These are phyloP conservation scores for Beauveria bassiana DNA, from an alignment of 2,329 filamentous ascomycete species.

Conservation along the genomic window DNA sequence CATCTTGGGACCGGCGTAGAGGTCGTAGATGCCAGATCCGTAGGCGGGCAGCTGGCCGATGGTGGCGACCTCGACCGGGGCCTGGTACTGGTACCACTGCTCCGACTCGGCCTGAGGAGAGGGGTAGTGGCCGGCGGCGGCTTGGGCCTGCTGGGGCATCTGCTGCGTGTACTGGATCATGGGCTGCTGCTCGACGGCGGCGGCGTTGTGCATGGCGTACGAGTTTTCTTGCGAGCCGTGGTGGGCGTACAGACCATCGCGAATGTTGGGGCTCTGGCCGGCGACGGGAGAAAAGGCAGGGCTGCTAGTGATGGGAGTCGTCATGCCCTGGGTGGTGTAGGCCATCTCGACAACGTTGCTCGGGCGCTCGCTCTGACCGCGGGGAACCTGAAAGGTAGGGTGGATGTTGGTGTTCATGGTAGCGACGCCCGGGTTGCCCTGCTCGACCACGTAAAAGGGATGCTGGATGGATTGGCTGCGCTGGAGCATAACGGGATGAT, in stretches of 20 bases:
- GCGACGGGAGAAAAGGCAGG: slow-evolving; percentile 51
- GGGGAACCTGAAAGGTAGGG: slow-evolving; percentile 45
- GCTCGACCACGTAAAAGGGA: slow-evolving; percentile 52
- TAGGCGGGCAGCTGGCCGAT: slow-evolving; percentile 46
- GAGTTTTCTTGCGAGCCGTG: slow-evolving; percentile 41
- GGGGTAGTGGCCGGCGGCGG: slow-evolving; percentile 26
- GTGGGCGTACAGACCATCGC: slow-evolving; percentile 51
- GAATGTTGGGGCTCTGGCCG: slow-evolving; percentile 43
- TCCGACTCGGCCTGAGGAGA: slow-evolving; percentile 36
- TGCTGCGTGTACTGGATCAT: slow-evolving; percentile 38
- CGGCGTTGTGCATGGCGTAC: slow-evolving; percentile 40
- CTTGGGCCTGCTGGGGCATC: slow-evolving; percentile 27
- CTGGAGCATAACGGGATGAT: slow-evolving; percentile 32
- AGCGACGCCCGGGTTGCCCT: slow-evolving; percentile 53
- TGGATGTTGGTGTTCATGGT: slow-evolving; percentile 51
- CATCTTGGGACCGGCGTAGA: slow-evolving; percentile 45
- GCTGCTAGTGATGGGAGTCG: slow-evolving; percentile 49
- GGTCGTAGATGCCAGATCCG: slow-evolving; percentile 41
- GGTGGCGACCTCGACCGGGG: slow-evolving; percentile 48
- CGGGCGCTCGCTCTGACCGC: slow-evolving; percentile 38
- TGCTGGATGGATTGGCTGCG: slow-evolving; percentile 39
- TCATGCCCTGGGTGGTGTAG: slow-evolving; percentile 39
- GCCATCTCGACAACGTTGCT: slow-evolving; percentile 37
- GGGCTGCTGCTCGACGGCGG: slow-evolving; percentile 37
- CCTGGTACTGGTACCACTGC: slow-evolving; percentile 51